phyloP scores from a whole-genome alignment of 2,329 filamentous ascomycete genomes.

The Ophiocordyceps camponoti-saundersi region DNA sequence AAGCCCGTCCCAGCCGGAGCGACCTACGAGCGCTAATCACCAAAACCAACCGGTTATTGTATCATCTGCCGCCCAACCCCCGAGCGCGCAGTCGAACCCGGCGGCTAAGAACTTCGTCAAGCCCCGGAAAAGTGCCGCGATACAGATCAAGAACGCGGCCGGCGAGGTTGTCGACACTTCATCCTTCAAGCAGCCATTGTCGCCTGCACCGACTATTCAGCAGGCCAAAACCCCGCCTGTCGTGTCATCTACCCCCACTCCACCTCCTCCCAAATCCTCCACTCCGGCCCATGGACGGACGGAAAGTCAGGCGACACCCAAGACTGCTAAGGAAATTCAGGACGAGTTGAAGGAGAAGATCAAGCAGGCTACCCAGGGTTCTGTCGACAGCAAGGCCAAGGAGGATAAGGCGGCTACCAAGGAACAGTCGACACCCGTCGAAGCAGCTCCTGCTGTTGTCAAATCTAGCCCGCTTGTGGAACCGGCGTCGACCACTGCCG shows the following conservation, averaged over 20 bases:
- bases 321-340: constrained; percentile 67
- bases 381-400: constrained; percentile 11
- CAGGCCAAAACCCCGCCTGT: constrained; percentile 49
- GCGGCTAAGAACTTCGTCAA: constrained; percentile 29
- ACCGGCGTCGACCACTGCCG: not conserved
- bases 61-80: constrained; percentile 45
- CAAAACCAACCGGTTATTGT: constrained; percentile 39
- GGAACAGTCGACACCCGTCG: constrained; percentile 13
- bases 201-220: constrained; percentile 36
- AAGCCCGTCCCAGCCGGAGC: constrained; percentile 61
- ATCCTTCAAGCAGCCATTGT: constrained; percentile 38
- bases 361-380: constrained; percentile 35
- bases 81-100: constrained; percentile 39
- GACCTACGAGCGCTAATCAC: constrained; percentile 49
- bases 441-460: constrained; percentile 9
- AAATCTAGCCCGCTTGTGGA: constrained; percentile 1
- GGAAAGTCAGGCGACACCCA: constrained; percentile 50
- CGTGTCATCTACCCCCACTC: constrained; percentile 60
- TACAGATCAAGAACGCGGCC: constrained; percentile 69
- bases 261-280: constrained; percentile 61
- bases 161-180: constrained; percentile 62
- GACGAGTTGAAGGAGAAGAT: constrained; percentile 72
- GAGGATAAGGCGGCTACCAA: constrained; percentile 13
- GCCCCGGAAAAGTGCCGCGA: constrained; percentile 50
- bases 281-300: constrained; percentile 52